Evolutionary conservation across 78 protist genomes (phyloP), one percentile per base, ranked within the genome.

Genomic region (Speleostelium caveatum): DNA sequence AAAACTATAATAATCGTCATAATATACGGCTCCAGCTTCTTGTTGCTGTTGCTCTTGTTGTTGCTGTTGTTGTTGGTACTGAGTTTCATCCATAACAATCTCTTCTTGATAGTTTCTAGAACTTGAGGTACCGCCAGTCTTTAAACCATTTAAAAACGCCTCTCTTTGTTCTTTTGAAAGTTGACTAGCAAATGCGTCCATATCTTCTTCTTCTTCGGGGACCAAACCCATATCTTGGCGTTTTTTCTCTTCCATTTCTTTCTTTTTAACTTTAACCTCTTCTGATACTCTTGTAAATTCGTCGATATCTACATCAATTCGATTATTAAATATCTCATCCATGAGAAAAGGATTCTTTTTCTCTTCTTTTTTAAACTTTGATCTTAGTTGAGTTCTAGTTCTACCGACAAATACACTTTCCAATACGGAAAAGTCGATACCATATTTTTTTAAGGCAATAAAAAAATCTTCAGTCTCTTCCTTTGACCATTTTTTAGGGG

Each of bases 311-410:
- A 56, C 39, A 32, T 41, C 26, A 21, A 39, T 45, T 41, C 53
- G 59, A n/a, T 33, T 24, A 17, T 24, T 62, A 14, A 83, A 16
- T 14, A 83, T 61, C 4, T 83, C 80, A 22, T 59, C 49, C 12
- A 83, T 28, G 14, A 67, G 10, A 42, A 26, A 33, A n/a, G 91
- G 91, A 59, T 83, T 67, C 2, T 71, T 55, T 28, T 45, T 53
- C 49, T 83, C 78, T 32, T 83, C 91, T n/a, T 8, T 35, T 62
- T 83, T 83, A 32, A 69, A 83, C 30, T 60, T 67, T 4, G 17
- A 6, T 60, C 66, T 83, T 3, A 83, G 63, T 59, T 83, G 91
- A 22, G 71, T 17, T 30, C 91, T 28, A 8, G 69, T 24, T 55
- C 91, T 28, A 45, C 42, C 56, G 7, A 53, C 71, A 30, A 83